These are phyloP conservation scores for Teunomyces aglyptinius DNA, from an alignment of 805 yeast genomes.

Conservation along the genomic window DNA sequence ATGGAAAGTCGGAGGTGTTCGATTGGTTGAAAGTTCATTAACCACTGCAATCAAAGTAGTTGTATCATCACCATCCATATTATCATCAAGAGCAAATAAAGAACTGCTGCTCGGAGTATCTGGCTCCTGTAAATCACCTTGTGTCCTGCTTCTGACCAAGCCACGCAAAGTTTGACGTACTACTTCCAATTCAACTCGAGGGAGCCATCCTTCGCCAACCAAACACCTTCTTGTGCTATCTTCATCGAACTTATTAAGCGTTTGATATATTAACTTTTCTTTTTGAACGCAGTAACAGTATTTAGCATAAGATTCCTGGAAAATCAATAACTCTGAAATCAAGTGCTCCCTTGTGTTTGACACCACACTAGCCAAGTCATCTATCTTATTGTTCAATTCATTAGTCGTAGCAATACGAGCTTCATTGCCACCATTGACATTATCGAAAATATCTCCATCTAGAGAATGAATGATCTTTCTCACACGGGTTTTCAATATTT, in stretches of 20 bases:
- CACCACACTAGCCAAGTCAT: slow-evolving; percentile 33
- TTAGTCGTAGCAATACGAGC: slow-evolving; percentile 23
- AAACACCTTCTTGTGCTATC: slow-evolving; percentile 65
- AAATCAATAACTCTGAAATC: slow-evolving; percentile 34
- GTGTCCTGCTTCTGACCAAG: slow-evolving; percentile 38
- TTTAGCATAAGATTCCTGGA: slow-evolving; percentile 35
- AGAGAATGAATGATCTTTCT: slow-evolving; percentile 36
- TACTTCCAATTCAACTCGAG: slow-evolving; percentile 46
- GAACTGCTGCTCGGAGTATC: slow-evolving; percentile 11
- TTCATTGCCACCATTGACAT: slow-evolving; percentile 29
- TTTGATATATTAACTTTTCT: slow-evolving; percentile 58
- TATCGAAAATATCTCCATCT: slow-evolving; percentile 38
- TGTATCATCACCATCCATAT: slow-evolving; percentile 7
- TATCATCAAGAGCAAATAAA: slow-evolving; percentile 20
- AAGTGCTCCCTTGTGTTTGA: slow-evolving; percentile 34
- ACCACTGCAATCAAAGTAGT: slow-evolving; percentile 27
- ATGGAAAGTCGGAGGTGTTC: slow-evolving; percentile 92
- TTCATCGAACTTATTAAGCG: slow-evolving; percentile 64
- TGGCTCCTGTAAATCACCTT: neutral
- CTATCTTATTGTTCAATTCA: slow-evolving; percentile 33
- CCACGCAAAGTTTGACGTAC: slow-evolving; percentile 40
- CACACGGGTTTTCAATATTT: slow-evolving; percentile 32
- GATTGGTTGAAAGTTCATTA: slow-evolving; percentile 67
- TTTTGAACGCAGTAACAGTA: slow-evolving; percentile 39
- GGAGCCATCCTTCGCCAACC: slow-evolving; percentile 77